Evolutionary conservation across 2,329 filamentous ascomycete genomes (phyloP).

Genomic region (Ustulina deusta): DNA sequence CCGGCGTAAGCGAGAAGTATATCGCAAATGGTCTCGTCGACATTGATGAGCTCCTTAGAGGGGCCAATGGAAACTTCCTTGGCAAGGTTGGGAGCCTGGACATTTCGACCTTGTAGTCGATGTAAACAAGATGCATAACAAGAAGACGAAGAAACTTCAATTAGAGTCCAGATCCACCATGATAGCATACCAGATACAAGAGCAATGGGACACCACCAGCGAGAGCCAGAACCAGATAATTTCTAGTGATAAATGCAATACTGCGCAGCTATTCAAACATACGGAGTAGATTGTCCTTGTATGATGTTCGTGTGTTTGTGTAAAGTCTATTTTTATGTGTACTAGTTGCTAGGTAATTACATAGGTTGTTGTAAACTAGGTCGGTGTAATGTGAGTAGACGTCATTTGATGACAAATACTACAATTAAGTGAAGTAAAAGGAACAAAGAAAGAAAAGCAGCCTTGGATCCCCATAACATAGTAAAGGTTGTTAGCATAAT

Average conservation of each 20-base stretch:
- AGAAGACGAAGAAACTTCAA: neutral
- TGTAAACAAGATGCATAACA: neutral
- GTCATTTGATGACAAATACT: no score
- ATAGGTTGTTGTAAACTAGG: no score
- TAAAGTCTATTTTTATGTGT: no score
- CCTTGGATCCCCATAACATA: no score
- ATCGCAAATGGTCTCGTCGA: constrained; percentile 87
- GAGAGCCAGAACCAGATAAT: neutral
- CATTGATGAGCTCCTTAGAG: constrained; percentile 75
- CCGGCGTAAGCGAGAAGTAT: constrained; percentile 89
- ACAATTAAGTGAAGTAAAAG: no score
- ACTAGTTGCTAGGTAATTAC: no score
- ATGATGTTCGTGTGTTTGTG: neutral
- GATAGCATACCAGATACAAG: neutral
- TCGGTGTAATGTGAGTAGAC: no score
- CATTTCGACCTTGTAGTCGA: constrained; percentile 51
- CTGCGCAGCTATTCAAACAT: neutral
- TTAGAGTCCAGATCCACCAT: neutral
- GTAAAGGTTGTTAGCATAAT: no score
- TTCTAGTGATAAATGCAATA: neutral
- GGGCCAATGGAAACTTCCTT: constrained; percentile 75
- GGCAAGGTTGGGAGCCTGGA: constrained; percentile 63
- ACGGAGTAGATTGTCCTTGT: neutral
- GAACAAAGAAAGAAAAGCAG: no score
- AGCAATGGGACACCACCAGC: neutral